phyloP scores from a whole-genome alignment of 228 moss, liverwort and hornwort genomes.

The Sphagnum magellanicum region DNA sequence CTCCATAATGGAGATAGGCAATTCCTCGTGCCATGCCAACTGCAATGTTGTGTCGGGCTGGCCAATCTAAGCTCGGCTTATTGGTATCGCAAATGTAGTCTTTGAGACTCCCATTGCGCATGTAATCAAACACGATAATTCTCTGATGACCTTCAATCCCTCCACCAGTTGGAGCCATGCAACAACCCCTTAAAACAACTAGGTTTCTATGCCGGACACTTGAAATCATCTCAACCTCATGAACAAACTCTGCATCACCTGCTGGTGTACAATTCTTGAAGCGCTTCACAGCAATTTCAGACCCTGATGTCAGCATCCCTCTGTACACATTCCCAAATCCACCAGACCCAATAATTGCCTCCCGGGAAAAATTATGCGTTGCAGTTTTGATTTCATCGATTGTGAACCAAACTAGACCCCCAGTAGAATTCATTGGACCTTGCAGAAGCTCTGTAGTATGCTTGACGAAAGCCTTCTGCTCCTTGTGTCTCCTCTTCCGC shows the following conservation, averaged over 20 bases:
- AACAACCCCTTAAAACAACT: slow-evolving; percentile 65
- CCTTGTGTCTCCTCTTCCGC: slow-evolving; percentile 25
- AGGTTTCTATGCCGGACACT: slow-evolving; percentile 78
- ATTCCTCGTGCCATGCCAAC: slow-evolving; percentile 72
- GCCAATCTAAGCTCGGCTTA: slow-evolving; percentile 46
- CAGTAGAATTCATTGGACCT: slow-evolving; percentile 41
- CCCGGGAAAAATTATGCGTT: slow-evolving; percentile 54
- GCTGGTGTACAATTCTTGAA: slow-evolving; percentile 73
- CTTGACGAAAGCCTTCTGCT: slow-evolving; percentile 48
- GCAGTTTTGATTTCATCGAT: slow-evolving; percentile 70
- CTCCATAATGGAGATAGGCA: slow-evolving; percentile 65
- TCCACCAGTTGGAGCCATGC: slow-evolving; percentile 45
- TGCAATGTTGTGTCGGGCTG: slow-evolving; percentile 52
- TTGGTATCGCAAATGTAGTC: slow-evolving; percentile 46
- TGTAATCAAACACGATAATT: slow-evolving; percentile 71
- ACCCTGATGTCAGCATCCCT: slow-evolving; percentile 49
- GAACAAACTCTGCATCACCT: slow-evolving; percentile 70
- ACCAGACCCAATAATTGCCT: slow-evolving; percentile 59
- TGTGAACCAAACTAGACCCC: slow-evolving; percentile 55
- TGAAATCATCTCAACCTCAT: slow-evolving; percentile 75
- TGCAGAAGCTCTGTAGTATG: slow-evolving; percentile 42
- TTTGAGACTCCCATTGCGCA: slow-evolving; percentile 63
- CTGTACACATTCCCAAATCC: slow-evolving; percentile 75
- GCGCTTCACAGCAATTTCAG: slow-evolving; percentile 72
- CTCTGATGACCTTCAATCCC: slow-evolving; percentile 62